Percentiles rank a stretch among this genome's conserved stretches.
These are phyloP conservation scores for Tympanopsis confertula DNA, from an alignment of 2,329 filamentous ascomycete genomes.

Conservation along the genomic window DNA sequence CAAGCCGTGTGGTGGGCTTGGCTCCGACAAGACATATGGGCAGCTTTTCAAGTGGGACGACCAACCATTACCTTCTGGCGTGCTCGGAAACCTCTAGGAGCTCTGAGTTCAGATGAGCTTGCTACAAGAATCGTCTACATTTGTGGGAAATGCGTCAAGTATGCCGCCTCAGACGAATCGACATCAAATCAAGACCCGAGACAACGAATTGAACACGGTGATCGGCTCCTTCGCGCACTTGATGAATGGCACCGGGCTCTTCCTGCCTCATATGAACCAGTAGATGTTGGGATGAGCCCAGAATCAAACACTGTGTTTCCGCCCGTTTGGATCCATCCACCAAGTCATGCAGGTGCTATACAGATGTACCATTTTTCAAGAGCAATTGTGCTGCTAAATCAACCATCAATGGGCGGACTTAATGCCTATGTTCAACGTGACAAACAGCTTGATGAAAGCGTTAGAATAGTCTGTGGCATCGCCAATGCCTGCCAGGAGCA, in stretches of 20 bases:
- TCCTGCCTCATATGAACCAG: too few relatives aligned
- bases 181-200: too few relatives aligned
- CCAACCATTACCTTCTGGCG: constrained; percentile 46
- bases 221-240: neutral
- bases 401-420: neutral
- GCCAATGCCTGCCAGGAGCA: too few relatives aligned
- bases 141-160: constrained; percentile 43
- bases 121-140: constrained; percentile 40
- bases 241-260: too few relatives aligned
- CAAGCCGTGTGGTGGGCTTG: constrained; percentile 56
- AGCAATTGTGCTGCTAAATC: neutral
- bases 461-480: neutral
- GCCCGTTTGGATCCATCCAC: neutral
- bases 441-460: neutral
- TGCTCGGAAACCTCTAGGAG: constrained; percentile 32
- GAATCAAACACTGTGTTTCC: too few relatives aligned
- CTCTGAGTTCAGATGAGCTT: constrained; percentile 39
- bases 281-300: too few relatives aligned
- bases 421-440: neutral
- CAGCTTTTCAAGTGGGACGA: constrained; percentile 45
- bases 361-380: neutral
- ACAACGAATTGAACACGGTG: neutral
- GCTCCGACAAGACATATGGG: constrained; percentile 56
- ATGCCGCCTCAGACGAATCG: constrained; percentile 10
- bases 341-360: neutral